These are phyloP conservation scores for Hymenoscyphus scutula DNA, from an alignment of 2,329 filamentous ascomycete genomes.

Conservation along the genomic window DNA sequence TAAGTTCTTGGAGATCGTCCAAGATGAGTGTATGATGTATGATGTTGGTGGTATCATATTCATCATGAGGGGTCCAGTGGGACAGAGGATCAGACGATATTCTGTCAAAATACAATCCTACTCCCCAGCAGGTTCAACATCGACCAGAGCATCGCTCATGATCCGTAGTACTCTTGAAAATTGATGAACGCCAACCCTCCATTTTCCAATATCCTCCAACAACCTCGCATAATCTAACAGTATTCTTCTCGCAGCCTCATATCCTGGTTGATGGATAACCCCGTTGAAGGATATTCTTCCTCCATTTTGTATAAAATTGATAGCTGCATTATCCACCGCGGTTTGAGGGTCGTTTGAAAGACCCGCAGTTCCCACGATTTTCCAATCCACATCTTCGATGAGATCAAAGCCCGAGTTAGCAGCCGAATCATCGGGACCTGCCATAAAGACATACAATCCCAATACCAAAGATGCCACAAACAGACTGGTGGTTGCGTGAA, in stretches of 20 bases:
- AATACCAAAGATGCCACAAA: conserved; percentile 51
- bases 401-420: conserved; percentile 41
- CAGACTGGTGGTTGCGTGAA: conserved; percentile 48
- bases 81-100: not conserved
- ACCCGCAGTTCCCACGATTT: conserved; percentile 44
- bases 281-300: conserved; percentile 48
- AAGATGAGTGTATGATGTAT: no score
- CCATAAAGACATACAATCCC: conserved; percentile 51
- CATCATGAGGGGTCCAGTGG: no score
- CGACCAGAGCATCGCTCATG: conserved; percentile 50
- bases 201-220: conserved; percentile 51
- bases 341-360: conserved; percentile 33
- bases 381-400: conserved; percentile 50
- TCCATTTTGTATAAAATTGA: conserved; percentile 48
- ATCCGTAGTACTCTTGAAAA: conserved; percentile 52
- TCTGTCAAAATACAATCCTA: conserved; percentile 6
- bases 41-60: no score
- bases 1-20: no score
- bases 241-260: conserved; percentile 49
- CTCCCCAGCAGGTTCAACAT: conserved; percentile 29
- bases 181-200: conserved; percentile 45
- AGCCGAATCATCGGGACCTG: conserved; percentile 13
- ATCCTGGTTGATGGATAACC: conserved; percentile 47
- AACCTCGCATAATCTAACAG: conserved; percentile 51
- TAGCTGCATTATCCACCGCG: conserved; percentile 34